Conservation (phyloP, 148 eudicot species). For the Rhododendron simsii region DNA sequence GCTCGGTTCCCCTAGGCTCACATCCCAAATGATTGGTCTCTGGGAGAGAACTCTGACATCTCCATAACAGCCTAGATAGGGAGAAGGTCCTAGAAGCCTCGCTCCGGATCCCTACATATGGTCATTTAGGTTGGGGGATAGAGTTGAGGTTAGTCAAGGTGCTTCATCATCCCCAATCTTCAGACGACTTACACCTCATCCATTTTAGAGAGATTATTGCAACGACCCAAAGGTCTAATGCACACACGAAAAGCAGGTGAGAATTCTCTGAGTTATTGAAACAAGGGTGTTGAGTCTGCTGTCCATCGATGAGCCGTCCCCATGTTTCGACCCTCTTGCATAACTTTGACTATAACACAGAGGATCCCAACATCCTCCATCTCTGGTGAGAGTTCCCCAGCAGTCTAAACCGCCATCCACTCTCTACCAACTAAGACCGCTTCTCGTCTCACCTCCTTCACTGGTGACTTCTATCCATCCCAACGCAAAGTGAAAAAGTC, state of each 20-base stretch:
- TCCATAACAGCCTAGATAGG: neutral
- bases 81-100: neutral
- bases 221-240: neutral
- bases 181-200: neutral
- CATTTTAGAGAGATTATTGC: neutral
- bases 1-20: neutral
- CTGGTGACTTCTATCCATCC: neutral
- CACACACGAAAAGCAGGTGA: neutral
- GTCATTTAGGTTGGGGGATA: neutral
- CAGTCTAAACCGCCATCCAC: neutral
- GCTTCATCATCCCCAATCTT: neutral
- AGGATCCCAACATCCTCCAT: neutral
- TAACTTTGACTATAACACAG: neutral
- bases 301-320: neutral
- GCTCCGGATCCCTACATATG: neutral
- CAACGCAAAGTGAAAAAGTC: neutral
- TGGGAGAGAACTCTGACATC: neutral
- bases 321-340: neutral
- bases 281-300: neutral
- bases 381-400: neutral
- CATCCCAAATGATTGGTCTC: neutral
- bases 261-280: neutral
- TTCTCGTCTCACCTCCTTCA: neutral
- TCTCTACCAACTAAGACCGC: neutral
- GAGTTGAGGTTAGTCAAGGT: neutral